Evolutionary conservation across 1,139 yeast genomes (phyloP).

Genomic region (Debaryomyces psychrophilus): DNA sequence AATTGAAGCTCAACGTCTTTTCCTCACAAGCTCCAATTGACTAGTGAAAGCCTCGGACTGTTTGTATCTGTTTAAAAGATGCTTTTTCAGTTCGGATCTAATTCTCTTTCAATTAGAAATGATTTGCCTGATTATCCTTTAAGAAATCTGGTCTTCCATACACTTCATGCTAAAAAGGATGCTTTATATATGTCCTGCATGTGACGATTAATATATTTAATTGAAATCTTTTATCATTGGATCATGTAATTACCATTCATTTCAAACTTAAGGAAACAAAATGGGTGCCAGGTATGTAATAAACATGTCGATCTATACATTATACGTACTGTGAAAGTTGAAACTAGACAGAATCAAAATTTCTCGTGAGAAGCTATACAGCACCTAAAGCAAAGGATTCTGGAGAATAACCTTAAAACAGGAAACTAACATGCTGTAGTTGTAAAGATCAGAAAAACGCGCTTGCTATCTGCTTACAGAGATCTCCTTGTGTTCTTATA

Average conservation of each 20-base stretch:
- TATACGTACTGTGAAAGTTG: not conserved
- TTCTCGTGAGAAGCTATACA: not conserved
- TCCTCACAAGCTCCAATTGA: not conserved
- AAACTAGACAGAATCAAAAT: not conserved
- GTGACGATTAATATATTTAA: not conserved
- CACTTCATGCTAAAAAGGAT: not conserved
- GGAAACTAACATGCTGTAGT: slow-evolving; percentile 41
- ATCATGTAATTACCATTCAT: too few species aligned
- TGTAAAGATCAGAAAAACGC: slow-evolving; percentile 93
- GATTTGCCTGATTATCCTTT: too few species aligned
- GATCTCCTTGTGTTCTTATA: slow-evolving; percentile 94
- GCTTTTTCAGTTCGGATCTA: not conserved
- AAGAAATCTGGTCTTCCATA: too few species aligned
- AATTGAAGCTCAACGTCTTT: not conserved
- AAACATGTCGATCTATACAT: not conserved
- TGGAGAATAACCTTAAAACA: not conserved
- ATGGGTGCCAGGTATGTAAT: slow-evolving; percentile 41
- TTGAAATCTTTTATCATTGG: not conserved
- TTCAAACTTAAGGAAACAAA: not conserved
- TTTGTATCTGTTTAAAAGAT: not conserved
- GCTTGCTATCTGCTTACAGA: slow-evolving; percentile 89
- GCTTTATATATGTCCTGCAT: not conserved
- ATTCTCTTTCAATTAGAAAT: too few species aligned
- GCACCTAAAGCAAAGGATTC: not conserved
- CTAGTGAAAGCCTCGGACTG: not conserved